These are phyloP conservation scores for Eutrema salsugineum DNA, from an alignment of 441 rosid genomes.

Conservation along the genomic window DNA sequence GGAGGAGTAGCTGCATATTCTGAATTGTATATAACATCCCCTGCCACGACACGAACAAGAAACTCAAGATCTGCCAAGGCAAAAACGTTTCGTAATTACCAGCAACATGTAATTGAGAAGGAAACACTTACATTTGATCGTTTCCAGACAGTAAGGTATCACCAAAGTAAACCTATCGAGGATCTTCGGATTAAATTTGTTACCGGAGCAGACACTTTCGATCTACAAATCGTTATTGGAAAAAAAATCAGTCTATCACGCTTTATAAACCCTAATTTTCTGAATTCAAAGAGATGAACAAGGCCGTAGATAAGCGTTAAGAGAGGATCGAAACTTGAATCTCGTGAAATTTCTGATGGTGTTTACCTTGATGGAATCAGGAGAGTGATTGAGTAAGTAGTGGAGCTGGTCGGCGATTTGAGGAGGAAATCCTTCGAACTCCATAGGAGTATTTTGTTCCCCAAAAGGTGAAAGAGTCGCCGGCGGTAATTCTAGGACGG, in stretches of 20 bases:
- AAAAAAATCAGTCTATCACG: neutral
- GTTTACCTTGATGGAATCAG: constrained; percentile 61
- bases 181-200: constrained; percentile 45
- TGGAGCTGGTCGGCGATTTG: constrained; percentile 79
- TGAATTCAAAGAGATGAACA: neutral
- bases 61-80: neutral
- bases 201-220: constrained; percentile 80
- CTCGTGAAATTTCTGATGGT: neutral
- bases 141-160: constrained; percentile 83
- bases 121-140: constrained; percentile 64
- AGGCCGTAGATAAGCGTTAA: neutral
- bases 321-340: neutral
- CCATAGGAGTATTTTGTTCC: constrained; percentile 30
- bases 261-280: constrained; percentile 22
- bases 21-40: constrained; percentile 84
- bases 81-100: neutral
- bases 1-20: constrained; percentile 78
- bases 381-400: constrained; percentile 63
- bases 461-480: neutral
- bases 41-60: constrained; percentile 33
- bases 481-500: neutral
- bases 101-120: neutral
- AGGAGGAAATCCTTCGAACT: constrained; percentile 65
- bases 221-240: constrained; percentile 42
- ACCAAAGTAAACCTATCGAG: constrained; percentile 88